phyloP scores from a whole-genome alignment of 345 rosid species.

The Rhodomyrtus tomentosa region DNA sequence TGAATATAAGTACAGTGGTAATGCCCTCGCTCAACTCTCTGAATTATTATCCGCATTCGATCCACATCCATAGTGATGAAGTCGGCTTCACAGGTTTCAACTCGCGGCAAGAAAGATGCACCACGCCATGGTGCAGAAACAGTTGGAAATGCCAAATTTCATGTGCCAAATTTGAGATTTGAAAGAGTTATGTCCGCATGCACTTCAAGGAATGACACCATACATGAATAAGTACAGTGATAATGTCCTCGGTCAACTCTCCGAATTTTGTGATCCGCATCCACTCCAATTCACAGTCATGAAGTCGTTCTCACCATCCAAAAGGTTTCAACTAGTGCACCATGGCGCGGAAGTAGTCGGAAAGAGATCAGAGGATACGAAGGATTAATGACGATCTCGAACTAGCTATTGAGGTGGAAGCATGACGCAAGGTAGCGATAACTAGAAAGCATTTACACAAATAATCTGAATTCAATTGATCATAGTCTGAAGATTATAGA shows the following conservation, averaged over 20 bases:
- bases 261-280: not conserved
- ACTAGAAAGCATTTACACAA: too few relatives aligned
- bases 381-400: not conserved
- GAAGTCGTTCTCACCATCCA: not conserved
- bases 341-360: not conserved
- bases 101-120: not conserved
- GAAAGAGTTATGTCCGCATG: not conserved
- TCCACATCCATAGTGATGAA: not conserved
- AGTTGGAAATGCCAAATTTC: too few relatives aligned
- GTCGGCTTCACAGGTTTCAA: not conserved
- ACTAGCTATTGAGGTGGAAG: not conserved
- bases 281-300: not conserved
- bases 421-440: too few relatives aligned
- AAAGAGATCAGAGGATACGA: not conserved
- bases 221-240: not conserved
- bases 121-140: not conserved
- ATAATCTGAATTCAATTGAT: too few relatives aligned
- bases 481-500: too few relatives aligned
- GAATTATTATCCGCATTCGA: not conserved
- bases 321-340: rapidly evolving
- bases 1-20: not conserved
- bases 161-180: not conserved
- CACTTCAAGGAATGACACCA: rapidly evolving
- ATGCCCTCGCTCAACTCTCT: not conserved
- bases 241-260: not conserved